Evolutionary conservation across 169 alveolate species (phyloP), one percentile per base, ranked within the genome.

Genomic region (Plasmodium chabaudi): DNA sequence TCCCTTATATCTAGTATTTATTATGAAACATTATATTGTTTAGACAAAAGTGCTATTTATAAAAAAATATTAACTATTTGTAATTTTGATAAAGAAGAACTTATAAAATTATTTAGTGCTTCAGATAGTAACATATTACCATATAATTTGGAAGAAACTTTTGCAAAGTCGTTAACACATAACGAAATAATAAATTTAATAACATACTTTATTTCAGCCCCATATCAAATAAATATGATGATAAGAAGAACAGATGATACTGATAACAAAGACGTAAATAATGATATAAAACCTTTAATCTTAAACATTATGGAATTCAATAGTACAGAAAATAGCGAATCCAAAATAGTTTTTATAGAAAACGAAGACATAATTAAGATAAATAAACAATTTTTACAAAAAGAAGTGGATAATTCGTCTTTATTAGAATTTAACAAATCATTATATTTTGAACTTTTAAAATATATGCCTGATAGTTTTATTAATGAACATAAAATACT

Each of bases 1-100:
- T 67, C 90, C 0, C 61, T 82, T n/a, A 82, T 82, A 3, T 82
- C 90, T 2, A 82, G 60, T 46, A 82, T 82, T 4, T 67, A 34
- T 25, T 82, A 65, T 44, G 90, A 82, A 27, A 82, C 56, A 6
- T 13, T 23, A 9, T 53, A 67, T 15, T 82, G 90, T 19, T 19
- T 82, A 42, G 63, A 82, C 34, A 67, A 27, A 55, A 59, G 84
- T 13, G 70, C 90, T 5, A 47, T 82, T n/a, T 55, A 53, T 21
- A 67, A 21, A 59, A 63, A 67, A 25, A 46, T 82, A 53, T 59
- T 82, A 5, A 53, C 67, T 42, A 55, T 55, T 7, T 82, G 90
- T 47, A 21, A 65, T 12, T 82, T 82, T 17, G 21, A 55, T n/a
- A 82, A 61, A 61, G 55, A 82, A 6, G 90, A 82, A 46, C 42